These are phyloP conservation scores for Pueraria montana DNA, from an alignment of 306 rosid genomes.

Conservation along the genomic window DNA sequence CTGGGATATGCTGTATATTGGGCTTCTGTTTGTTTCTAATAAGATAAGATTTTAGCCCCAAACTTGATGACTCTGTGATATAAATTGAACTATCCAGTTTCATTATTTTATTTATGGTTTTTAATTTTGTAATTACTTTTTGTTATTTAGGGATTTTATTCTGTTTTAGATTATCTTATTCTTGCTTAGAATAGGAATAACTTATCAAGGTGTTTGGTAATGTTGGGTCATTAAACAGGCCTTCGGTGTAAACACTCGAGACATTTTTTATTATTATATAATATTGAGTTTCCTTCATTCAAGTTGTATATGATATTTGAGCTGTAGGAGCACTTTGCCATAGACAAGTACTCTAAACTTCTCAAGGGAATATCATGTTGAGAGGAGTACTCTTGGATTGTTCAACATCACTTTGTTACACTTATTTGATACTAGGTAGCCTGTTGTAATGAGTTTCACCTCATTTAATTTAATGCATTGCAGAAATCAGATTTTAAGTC, in stretches of 20 bases:
- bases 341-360: background rate
- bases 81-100: conserved; percentile 4
- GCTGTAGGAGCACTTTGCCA: background rate
- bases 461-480: conserved; percentile 49
- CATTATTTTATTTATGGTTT: conserved; percentile 13
- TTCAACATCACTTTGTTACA: conserved; percentile 25
- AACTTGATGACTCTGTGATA: background rate
- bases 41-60: conserved; percentile 11
- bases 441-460: conserved; percentile 39
- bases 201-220: conserved; percentile 21
- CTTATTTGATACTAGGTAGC: conserved; percentile 10
- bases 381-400: conserved; percentile 24
- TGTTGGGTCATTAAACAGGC: conserved; percentile 3
- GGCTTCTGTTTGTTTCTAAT: conserved; percentile 13
- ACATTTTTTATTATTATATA: background rate
- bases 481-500: conserved; percentile 92
- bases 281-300: conserved; percentile 10
- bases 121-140: background rate
- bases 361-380: background rate
- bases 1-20: background rate
- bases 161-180: conserved; percentile 25
- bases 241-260: conserved; percentile 7
- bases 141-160: conserved; percentile 35
- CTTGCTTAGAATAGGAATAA: background rate
- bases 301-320: conserved; percentile 34